phyloP scores from a whole-genome alignment of 2,329 filamentous ascomycete species.

The Verticillium zaregamsianum region DNA sequence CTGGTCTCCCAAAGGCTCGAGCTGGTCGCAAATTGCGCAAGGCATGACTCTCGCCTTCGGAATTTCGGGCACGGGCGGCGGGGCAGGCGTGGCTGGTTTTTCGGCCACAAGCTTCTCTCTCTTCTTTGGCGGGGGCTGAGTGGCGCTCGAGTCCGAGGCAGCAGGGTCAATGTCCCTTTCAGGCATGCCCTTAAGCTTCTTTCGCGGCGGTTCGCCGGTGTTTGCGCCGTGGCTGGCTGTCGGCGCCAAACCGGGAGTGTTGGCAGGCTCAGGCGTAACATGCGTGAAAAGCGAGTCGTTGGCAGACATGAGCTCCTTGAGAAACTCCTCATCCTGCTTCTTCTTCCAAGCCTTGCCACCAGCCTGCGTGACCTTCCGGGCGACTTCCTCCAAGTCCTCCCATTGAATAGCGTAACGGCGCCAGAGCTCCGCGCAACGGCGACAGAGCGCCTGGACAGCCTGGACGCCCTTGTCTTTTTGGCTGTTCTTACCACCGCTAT shows the following conservation, averaged over 20 bases:
- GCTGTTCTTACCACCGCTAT: constrained; percentile 59
- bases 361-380: constrained; percentile 77
- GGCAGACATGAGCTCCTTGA: constrained; percentile 65
- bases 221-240: constrained; percentile 23
- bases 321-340: constrained; percentile 85
- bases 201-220: constrained; percentile 53
- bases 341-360: constrained; percentile 83
- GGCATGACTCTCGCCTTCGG: constrained; percentile 76
- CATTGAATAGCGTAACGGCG: constrained; percentile 93
- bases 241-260: constrained; percentile 19
- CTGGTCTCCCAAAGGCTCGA: constrained; percentile 68
- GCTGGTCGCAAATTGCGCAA: constrained; percentile 77
- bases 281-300: constrained; percentile 55
- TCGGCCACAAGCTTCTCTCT: constrained; percentile 53
- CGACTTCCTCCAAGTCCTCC: constrained; percentile 88
- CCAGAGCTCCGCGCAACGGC: constrained; percentile 90
- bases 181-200: constrained; percentile 56
- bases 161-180: constrained; percentile 48
- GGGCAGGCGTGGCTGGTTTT: constrained; percentile 49
- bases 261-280: constrained; percentile 27
- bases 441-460: constrained; percentile 78
- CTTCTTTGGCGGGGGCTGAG: constrained; percentile 39
- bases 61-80: constrained; percentile 66
- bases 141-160: constrained; percentile 37
- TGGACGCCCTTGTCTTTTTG: constrained; percentile 74